A percentile compares a stretch with the other conserved stretches of the same genome.
Evolutionary conservation across 805 yeast species (phyloP).

Genomic region (Zygotorulaspora danielsina): DNA sequence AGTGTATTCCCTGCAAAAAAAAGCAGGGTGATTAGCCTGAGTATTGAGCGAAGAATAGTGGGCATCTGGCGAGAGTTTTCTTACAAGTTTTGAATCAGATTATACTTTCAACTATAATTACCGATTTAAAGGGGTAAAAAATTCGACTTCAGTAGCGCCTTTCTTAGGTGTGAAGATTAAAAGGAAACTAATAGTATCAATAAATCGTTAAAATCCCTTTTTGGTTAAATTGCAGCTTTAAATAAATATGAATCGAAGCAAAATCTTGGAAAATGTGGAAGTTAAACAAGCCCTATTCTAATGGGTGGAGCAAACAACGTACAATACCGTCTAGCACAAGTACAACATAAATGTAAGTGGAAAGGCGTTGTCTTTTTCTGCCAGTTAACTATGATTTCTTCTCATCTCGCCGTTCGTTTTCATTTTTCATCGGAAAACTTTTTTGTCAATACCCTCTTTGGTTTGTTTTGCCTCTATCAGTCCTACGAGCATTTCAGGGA

Average conservation of each 20-base stretch:
- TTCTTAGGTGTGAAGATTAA: neutral
- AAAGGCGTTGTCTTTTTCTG: neutral
- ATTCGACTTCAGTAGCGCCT: no score
- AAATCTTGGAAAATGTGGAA: no score
- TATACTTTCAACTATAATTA: no score
- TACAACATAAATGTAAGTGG: no score
- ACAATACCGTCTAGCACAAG: no score
- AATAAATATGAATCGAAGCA: constrained; percentile 1
- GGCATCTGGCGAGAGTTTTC: constrained; percentile 2
- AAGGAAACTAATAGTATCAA: neutral
- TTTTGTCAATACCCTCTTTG: neutral
- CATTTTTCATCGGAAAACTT: constrained; percentile 1
- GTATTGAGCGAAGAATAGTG: constrained; percentile 2
- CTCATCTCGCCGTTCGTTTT: neutral
- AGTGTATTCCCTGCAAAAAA: constrained; percentile 42
- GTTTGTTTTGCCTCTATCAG: neutral
- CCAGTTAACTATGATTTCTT: neutral
- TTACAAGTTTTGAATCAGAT: no score
- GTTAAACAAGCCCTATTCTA: no score
- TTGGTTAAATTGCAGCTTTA: neutral
- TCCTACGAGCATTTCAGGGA: neutral
- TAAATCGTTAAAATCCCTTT: neutral
- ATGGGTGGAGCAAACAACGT: no score
- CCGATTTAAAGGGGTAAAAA: no score
- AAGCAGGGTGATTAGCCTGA: constrained; percentile 24